Conservation (phyloP, 352 stramenopile species). For the Phytophthora niederhauseri region DNA sequence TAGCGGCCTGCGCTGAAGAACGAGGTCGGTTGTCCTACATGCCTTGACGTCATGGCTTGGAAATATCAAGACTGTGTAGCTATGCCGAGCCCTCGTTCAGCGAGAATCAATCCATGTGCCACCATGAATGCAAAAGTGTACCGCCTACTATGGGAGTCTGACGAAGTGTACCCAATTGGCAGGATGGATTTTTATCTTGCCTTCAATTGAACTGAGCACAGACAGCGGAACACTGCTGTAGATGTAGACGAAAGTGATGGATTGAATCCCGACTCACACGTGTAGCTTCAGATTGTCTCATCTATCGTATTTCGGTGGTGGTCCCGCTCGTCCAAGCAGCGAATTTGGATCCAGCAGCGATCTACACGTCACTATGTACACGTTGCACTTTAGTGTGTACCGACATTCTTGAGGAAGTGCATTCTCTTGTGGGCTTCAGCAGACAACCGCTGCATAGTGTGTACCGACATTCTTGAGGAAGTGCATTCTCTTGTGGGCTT, state of each 20-base stretch:
- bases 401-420: constrained; percentile 41
- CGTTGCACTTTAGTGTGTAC: constrained; percentile 24
- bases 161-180: constrained; percentile 27
- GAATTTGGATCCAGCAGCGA: background rate
- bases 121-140: constrained; percentile 3
- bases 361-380: constrained; percentile 14
- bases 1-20: constrained; percentile 1
- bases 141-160: background rate
- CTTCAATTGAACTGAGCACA: background rate
- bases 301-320: constrained; percentile 30
- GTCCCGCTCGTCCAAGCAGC: background rate
- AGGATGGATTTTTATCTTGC: constrained; percentile 25
- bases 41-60: constrained; percentile 32
- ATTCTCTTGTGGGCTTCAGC: constrained; percentile 39
- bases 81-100: constrained; percentile 4
- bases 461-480: constrained; percentile 40
- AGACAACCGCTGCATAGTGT: constrained; percentile 21
- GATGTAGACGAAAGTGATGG: constrained; percentile 22
- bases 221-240: background rate
- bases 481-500: constrained; percentile 39
- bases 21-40: background rate
- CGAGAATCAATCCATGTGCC: constrained; percentile 22
- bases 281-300: constrained; percentile 32
- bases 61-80: constrained; percentile 36
- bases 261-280: background rate